Conservation (phyloP, 495 filamentous ascomycete genomes). For the Tirmania nivea region DNA sequence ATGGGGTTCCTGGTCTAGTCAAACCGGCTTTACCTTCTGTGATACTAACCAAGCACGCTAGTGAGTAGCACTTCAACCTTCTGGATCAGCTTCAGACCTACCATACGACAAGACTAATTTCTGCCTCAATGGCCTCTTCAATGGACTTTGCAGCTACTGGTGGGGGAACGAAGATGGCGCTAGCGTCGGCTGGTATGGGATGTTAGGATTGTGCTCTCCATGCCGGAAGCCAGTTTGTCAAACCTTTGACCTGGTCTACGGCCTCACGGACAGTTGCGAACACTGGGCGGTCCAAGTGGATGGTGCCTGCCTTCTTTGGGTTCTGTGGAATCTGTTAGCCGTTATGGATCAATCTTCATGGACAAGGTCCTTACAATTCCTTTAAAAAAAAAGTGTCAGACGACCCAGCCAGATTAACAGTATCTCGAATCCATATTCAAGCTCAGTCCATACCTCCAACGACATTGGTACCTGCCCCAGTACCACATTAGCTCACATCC, state of each 20-base stretch:
- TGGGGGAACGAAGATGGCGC: conserved; percentile 93
- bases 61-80: conserved; percentile 10
- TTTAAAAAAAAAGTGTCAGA: neutral
- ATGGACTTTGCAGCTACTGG: conserved; percentile 84
- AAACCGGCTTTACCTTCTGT: conserved; percentile 45
- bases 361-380: neutral
- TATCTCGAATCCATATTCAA: neutral
- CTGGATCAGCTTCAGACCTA: conserved; percentile 21
- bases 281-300: conserved; percentile 79
- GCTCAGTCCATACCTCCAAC: conserved; percentile 44
- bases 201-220: neutral
- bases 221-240: neutral
- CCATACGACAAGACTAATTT: conserved; percentile 84
- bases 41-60: conserved; percentile 32
- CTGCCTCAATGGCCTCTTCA: conserved; percentile 84
- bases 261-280: conserved; percentile 79
- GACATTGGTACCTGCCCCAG: conserved; percentile 62
- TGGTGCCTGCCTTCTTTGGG: conserved; percentile 87
- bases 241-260: conserved; percentile 58
- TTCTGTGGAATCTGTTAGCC: conserved; percentile 25
- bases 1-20: neutral
- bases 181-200: conserved; percentile 42
- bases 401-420: neutral
- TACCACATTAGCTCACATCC: no score
- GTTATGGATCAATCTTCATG: conserved; percentile 23